Percentiles rank a stretch among this genome's conserved stretches.
Conservation (phyloP, 331 rosid species). For the Ulmus americana region DNA sequence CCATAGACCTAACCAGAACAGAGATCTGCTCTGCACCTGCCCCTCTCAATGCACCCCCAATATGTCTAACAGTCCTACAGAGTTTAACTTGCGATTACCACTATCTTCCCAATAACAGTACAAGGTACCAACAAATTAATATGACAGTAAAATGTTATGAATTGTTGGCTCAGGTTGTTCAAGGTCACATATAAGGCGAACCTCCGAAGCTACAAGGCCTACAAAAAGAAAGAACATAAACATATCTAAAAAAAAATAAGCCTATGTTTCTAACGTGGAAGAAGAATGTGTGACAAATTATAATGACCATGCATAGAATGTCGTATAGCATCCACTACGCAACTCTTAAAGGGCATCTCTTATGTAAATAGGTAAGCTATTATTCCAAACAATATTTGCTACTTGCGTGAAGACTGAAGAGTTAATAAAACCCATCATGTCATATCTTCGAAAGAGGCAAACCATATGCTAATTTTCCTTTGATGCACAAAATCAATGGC, state of each 20-base stretch:
- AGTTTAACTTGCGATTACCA: constrained; percentile 1
- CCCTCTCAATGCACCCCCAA: constrained; percentile 94
- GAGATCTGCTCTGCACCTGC: constrained; percentile 94
- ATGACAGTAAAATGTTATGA: constrained; percentile 5
- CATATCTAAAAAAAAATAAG: constrained; percentile 13
- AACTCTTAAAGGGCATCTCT: background rate
- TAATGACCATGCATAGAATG: background rate
- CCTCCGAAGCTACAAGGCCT: constrained; percentile 76
- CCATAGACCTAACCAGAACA: constrained; percentile 75
- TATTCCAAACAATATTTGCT: background rate
- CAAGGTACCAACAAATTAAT: background rate
- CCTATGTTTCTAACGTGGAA: background rate
- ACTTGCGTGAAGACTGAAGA: background rate
- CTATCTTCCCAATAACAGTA: background rate
- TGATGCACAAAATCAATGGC: too few relatives aligned
- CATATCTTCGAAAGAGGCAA: constrained; percentile 3
- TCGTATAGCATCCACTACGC: background rate
- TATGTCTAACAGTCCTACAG: constrained; percentile 74
- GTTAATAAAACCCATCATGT: background rate
- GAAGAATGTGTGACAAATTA: background rate
- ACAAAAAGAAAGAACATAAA: constrained; percentile 5
- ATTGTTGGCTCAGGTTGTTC: constrained; percentile 72
- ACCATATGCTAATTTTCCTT: too few relatives aligned
- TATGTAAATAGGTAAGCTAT: background rate
- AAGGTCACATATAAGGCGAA: constrained; percentile 74